Percentiles rank a stretch among this genome's conserved stretches.
These are phyloP conservation scores for Galerina marginata DNA, from an alignment of 768 basidiomycete species.

Conservation along the genomic window DNA sequence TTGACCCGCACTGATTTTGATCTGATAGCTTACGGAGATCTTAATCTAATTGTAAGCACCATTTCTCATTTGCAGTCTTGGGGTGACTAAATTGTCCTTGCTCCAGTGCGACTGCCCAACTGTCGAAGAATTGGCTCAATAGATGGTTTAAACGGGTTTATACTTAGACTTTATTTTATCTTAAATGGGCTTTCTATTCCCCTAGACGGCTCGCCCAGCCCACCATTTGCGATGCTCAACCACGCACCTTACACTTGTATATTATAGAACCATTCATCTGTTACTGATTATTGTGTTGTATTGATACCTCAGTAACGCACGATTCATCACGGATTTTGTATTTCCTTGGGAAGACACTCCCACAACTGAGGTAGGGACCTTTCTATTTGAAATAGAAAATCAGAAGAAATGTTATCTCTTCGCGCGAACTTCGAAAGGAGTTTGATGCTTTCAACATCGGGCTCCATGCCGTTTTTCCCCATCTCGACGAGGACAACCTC, in stretches of 20 bases:
- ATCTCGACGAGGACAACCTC: slow-evolving; percentile 70
- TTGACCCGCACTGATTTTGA: background rate
- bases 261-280: slow-evolving; percentile 19
- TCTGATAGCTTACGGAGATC: slow-evolving; percentile 83
- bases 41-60: slow-evolving; percentile 81
- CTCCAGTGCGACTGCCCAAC: slow-evolving; percentile 83
- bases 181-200: slow-evolving; percentile 51
- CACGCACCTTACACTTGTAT: slow-evolving; percentile 48
- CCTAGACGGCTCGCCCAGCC: slow-evolving; percentile 51
- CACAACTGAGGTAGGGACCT: slow-evolving; percentile 46
- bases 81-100: slow-evolving; percentile 18
- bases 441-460: slow-evolving; percentile 53
- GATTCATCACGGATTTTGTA: slow-evolving; percentile 23
- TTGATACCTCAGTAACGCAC: slow-evolving; percentile 1
- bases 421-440: slow-evolving; percentile 63
- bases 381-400: slow-evolving; percentile 52
- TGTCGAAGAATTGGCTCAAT: slow-evolving; percentile 73
- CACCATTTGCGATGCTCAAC: slow-evolving; percentile 67
- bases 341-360: slow-evolving; percentile 22
- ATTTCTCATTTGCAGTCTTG: background rate
- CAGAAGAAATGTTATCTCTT: slow-evolving; percentile 24
- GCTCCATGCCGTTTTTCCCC: slow-evolving; percentile 51
- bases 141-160: slow-evolving; percentile 16
- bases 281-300: slow-evolving; percentile 22
- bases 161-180: slow-evolving; percentile 21